These are phyloP conservation scores for Boletus edulis DNA, from an alignment of 768 basidiomycete species.

Conservation along the genomic window DNA sequence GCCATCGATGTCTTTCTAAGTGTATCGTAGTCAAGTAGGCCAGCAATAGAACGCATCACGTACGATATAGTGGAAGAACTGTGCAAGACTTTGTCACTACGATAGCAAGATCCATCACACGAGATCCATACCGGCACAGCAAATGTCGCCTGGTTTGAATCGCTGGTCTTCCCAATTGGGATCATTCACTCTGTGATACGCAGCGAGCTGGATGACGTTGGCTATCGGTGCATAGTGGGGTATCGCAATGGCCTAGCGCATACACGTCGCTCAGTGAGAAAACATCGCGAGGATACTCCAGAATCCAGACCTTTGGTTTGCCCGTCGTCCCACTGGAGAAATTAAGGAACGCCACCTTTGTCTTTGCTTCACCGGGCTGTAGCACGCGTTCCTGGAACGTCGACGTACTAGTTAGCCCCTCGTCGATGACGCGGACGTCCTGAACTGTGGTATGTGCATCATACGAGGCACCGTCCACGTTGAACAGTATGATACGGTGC, in stretches of 20 bases:
- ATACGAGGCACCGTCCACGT: conserved; percentile 18
- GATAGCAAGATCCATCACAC: background rate
- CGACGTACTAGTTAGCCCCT: conserved; percentile 40
- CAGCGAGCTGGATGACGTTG: conserved; percentile 59
- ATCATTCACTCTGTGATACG: conserved; percentile 49
- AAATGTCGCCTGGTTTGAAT: conserved; percentile 59
- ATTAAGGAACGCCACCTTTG: conserved; percentile 66
- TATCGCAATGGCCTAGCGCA: conserved; percentile 56
- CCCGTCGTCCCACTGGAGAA: conserved; percentile 81
- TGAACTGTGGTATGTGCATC: conserved; percentile 38
- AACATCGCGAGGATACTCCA: background rate
- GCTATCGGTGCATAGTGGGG: conserved; percentile 58
- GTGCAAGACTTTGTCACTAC: background rate
- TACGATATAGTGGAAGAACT: conserved; percentile 66
- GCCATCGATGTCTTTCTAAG: conserved; percentile 59
- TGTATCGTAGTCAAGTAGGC: background rate
- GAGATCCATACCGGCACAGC: conserved; percentile 47
- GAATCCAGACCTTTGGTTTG: conserved; percentile 55
- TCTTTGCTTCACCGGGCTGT: conserved; percentile 58
- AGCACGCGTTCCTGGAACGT: conserved; percentile 51
- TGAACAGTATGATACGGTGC: conserved; percentile 44
- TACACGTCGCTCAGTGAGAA: background rate
- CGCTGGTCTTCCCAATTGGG: conserved; percentile 45
- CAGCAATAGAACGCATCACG: conserved; percentile 17
- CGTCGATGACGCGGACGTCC: conserved; percentile 43